A percentile compares a stretch with the other conserved stretches of the same genome.
These are phyloP conservation scores for Ophiosphaerella narmari DNA, from an alignment of 2,329 filamentous ascomycete genomes.

Conservation along the genomic window DNA sequence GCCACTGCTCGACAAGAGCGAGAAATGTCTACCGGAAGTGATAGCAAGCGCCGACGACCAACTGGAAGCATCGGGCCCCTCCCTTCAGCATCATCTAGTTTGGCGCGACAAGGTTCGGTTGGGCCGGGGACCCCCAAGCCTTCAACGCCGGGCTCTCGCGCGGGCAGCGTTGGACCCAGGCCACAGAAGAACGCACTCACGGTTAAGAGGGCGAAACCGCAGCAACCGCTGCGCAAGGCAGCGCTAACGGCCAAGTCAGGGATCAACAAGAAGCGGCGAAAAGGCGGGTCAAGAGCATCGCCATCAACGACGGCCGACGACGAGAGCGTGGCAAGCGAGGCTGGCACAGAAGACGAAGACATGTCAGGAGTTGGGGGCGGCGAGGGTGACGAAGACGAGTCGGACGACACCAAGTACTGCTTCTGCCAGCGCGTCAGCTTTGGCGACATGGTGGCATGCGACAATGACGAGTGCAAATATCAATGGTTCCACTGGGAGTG, in stretches of 20 bases:
- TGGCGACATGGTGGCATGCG: slow-evolving; percentile 87
- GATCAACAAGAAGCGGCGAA: slow-evolving; percentile 45
- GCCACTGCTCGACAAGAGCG: slow-evolving; percentile 50
- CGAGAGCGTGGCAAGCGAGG: slow-evolving; percentile 57
- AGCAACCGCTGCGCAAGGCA: slow-evolving; percentile 51
- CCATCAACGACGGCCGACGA: slow-evolving; percentile 55
- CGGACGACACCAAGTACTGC: slow-evolving; percentile 79
- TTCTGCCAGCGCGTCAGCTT: slow-evolving; percentile 82
- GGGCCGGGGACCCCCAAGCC: slow-evolving; percentile 68
- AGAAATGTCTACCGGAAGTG: slow-evolving; percentile 59
- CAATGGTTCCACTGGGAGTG: slow-evolving; percentile 87
- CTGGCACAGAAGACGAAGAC: slow-evolving; percentile 51
- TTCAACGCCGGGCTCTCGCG: slow-evolving; percentile 59
- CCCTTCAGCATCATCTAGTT: slow-evolving; percentile 58
- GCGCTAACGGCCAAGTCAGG: slow-evolving; percentile 42
- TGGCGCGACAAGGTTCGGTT: slow-evolving; percentile 63
- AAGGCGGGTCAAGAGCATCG: slow-evolving; percentile 44
- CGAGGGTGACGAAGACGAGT: slow-evolving; percentile 64
- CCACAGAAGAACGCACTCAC: slow-evolving; percentile 52
- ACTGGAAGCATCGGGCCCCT: slow-evolving; percentile 59
- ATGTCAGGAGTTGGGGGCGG: slow-evolving; percentile 55
- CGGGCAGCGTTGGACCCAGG: slow-evolving; percentile 62
- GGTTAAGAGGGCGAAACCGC: slow-evolving; percentile 61
- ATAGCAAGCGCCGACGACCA: slow-evolving; percentile 64
- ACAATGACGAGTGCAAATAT: slow-evolving; percentile 78